These are phyloP conservation scores for Neocatenulostroma microsporum DNA, from an alignment of 2,329 filamentous ascomycete genomes.

Conservation along the genomic window DNA sequence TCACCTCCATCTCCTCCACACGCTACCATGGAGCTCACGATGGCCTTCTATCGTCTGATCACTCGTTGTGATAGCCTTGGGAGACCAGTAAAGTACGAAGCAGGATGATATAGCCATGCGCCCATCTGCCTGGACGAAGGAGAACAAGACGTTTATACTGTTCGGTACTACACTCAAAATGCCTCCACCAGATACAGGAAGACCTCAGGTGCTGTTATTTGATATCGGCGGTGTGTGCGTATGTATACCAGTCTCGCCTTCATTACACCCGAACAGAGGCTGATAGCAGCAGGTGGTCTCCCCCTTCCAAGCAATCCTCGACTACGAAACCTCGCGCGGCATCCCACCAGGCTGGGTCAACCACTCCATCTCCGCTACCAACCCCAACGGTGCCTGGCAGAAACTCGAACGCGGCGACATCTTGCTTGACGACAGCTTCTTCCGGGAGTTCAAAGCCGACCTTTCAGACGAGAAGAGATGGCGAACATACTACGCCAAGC, in stretches of 20 bases:
- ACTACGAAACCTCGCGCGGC: conserved; percentile 69
- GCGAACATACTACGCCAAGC: conserved; percentile 48
- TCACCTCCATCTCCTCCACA: background rate
- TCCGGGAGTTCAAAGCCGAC: conserved; percentile 65
- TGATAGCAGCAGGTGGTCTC: conserved; percentile 61
- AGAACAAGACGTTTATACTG: conserved; percentile 18
- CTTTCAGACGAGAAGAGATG: conserved; percentile 61
- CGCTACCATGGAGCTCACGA: background rate
- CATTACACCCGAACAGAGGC: background rate
- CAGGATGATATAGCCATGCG: conserved; percentile 2
- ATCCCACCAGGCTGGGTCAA: conserved; percentile 91
- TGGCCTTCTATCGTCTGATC: background rate
- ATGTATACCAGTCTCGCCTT: conserved; percentile 26
- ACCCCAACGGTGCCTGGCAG: conserved; percentile 79
- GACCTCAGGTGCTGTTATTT: conserved; percentile 72
- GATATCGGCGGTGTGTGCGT: conserved; percentile 97
- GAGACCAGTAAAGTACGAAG: background rate
- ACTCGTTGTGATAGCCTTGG: background rate
- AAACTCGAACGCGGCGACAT: conserved; percentile 78
- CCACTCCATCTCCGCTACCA: conserved; percentile 71
- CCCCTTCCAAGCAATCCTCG: conserved; percentile 85
- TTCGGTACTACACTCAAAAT: conserved; percentile 19
- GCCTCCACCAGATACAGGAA: conserved; percentile 11
- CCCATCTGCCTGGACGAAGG: conserved; percentile 12
- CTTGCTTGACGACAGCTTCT: conserved; percentile 66